Evolutionary conservation across 176 grass and related monocot species (phyloP), one percentile per base, ranked within the genome.

Genomic region (Oryza glumipatula): DNA sequence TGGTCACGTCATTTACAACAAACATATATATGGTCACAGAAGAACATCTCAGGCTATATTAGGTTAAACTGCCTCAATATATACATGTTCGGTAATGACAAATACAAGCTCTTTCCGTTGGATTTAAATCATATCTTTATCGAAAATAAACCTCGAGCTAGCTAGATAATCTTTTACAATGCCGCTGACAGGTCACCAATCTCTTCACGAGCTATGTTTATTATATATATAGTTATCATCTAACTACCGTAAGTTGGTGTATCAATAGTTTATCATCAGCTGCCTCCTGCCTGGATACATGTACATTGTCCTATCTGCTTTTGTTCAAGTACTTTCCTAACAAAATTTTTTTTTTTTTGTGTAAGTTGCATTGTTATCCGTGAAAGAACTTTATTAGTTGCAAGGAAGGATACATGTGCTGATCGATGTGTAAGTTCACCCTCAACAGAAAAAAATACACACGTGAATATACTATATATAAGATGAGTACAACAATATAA

Each of bases 191-290:
- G 82, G 30, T 76, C 61, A 54, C 45, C 4, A 28, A 45, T 51
- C 26, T 30, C 72, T 30, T 68, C 82, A 69, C 82, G 73, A n/a
- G 64, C 44, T 33, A 13, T 30, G 4, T 13, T 12, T 80, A 17
- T 36, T 36, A 36, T 11, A 68, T 56, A 68, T 30, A 38, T 4
- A 76, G 32, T 41, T 67, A 68, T 76, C 35, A 3, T 19, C 65
- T 76, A 69, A 69, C 65, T 70, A 77, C 82, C 82, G 48, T 60
- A 43, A 69, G 65, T 66, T 21, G 64, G 15, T 28, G 82, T 26
- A 75, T 68, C 63, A 67, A 52, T 36, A 9, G 21, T 84, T 69
- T 69, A 58, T 58, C 7, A 9, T 58, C 19, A 56, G 73, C 45
- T 77, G 46, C 68, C 82, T 17, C 65, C 45, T 77, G 46, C 68